Conservation (phyloP, 805 yeast genomes). For the Candida nitratophila region DNA sequence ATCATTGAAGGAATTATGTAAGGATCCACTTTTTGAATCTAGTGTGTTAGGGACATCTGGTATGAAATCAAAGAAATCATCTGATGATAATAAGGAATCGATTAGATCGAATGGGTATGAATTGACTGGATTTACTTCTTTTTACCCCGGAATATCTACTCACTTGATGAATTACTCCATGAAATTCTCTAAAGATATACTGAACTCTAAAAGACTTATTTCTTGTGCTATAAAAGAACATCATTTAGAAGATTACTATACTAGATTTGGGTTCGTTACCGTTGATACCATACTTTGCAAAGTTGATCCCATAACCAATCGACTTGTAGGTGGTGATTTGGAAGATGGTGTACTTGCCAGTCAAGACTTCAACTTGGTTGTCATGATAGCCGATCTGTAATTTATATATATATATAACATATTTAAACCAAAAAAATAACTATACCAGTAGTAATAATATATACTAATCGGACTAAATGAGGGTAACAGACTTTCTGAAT, state of each 20-base stretch:
- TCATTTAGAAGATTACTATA: conserved; percentile 38
- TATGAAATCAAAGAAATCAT: conserved; percentile 12
- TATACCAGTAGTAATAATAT: too few species aligned
- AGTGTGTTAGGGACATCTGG: conserved; percentile 29
- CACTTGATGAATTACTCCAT: conserved; percentile 16
- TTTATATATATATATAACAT: too few species aligned
- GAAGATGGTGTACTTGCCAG: conserved; percentile 33
- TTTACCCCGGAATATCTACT: conserved; percentile 29
- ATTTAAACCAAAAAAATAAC: too few species aligned
- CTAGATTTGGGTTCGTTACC: conserved; percentile 30
- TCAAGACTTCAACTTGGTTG: conserved; percentile 35
- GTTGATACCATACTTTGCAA: conserved; percentile 18
- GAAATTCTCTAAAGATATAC: conserved; percentile 3
- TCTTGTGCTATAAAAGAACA: conserved; percentile 46
- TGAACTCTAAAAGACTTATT: conserved; percentile 16
- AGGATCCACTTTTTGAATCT: too few species aligned
- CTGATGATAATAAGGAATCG: conserved; percentile 6
- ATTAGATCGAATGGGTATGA: conserved; percentile 21
- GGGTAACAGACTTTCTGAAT: too few species aligned
- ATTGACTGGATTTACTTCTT: conserved; percentile 47
- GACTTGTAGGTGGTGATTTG: conserved; percentile 14
- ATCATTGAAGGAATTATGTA: conserved; percentile 8
- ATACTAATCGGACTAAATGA: too few species aligned
- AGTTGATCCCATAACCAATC: conserved; percentile 16
- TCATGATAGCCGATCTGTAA: too few species aligned